Base-by-base conservation (phyloP, 2,329 filamentous ascomycete species). In the Gnomoniopsis smithogilvyi region DNA sequence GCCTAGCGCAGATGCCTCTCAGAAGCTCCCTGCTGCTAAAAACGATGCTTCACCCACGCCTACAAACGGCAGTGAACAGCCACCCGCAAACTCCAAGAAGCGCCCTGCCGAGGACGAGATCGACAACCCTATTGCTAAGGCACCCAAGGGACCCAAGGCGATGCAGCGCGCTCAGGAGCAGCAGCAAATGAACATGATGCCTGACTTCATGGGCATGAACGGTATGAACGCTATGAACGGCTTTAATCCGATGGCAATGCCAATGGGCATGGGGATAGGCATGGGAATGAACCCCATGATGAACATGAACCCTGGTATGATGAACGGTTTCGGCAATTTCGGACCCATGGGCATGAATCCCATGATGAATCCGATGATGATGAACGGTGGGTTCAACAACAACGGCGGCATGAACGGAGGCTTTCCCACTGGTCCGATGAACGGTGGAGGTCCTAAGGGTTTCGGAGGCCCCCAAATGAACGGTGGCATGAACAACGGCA, bases 31-130 rank as follows among this genome's bases (percentile, higher is more conserved):
- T 26, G 66, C 69, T 1, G 66, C 65, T 47, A 64, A 65, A 15
- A 65, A 62, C 38, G 53, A 61, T 73, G 67, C 63, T 69, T 66
- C 56, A 64, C 67, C 26, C 58, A 64, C 67, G 14, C 34, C 46
- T 17, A 45, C 34, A 17, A 61, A 60, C 46, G 63, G 65, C 36
- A 66, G 66, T 34, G 67, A 68, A n/a, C 55, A 61, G 19, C 61
- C 64, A 21, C 45, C 45, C 19, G 19, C 12, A 22, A 62, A 74
- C 59, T 77, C 84, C 26, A 95, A 90, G 76, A 99, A 98, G 77
- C 86, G 95, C 22, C 83, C 89, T 12, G 92, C 92, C 15, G 91
- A 94, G 38, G 88, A 92, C 54, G 80, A 80, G 34, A 75, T 82
- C 7, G 84, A 87, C 66, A 87, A 88, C 65, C 84, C 83, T 68